Base-by-base conservation (phyloP, 2,329 filamentous ascomycete genomes). In the Paraphoma sp. region DNA sequence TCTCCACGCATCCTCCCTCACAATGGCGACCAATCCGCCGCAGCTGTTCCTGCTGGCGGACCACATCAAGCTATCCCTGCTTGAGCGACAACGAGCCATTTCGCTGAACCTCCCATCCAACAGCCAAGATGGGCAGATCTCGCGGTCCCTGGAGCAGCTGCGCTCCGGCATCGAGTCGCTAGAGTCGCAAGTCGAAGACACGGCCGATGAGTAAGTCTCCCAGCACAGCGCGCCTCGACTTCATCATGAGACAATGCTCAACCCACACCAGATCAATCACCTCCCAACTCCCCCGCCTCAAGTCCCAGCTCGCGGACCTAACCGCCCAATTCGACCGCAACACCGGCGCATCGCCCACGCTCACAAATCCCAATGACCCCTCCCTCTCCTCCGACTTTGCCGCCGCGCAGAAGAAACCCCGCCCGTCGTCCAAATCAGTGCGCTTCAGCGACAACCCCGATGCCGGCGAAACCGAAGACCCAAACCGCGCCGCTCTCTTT, bases 1-100 rank as follows among this genome's bases (percentile, higher is more conserved):
- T 42, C 45, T 42, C 53, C 41, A 52, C 48, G 48, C 43, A 48
- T 23, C 51, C 5, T 30, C 50, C 41, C 3, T 54, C 60, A 51
- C 65, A 57, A 76, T 75, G 70, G 69, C 73, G 51, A 76, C 76
- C 68, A 86, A 83, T 65, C 82, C 86, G 48, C 83, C 84, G 12
- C 93, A 97, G 78, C 89, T 98, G 65, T 92, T 93, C 76, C 89
- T 98, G 51, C 87, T 98, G 55, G 92, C 93, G 71, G 95, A 99
- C 80, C 94, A 98, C 79, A 91, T 98, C 83, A 97, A 98, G 80
- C 87, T 98, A 59, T 97, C 93, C 12, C 85, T 99, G 14, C 87
- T 98, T 28, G 95, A 98, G 81, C 88, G 94, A 56, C 89, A 96
- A 79, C 89, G 94, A 56, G 92, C 93, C 47, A 87, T 92, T 69